Evolutionary conservation across 495 filamentous ascomycete species (phyloP).

Genomic region (Podospora anserina): DNA sequence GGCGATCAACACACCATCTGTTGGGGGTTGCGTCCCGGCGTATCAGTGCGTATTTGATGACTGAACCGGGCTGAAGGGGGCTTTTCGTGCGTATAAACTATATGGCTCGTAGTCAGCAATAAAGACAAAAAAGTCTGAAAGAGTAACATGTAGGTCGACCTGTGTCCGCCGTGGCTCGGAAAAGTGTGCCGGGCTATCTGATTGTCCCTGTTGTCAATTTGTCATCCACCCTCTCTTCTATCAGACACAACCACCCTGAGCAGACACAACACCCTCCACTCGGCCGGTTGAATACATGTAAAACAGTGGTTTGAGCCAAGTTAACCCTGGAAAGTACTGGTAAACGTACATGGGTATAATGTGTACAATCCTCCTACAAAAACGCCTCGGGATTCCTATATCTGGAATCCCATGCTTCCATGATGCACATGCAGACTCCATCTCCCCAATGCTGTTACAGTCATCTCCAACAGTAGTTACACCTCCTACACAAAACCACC

Average conservation of each 20-base stretch:
- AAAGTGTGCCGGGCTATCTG: not conserved
- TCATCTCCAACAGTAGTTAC: not conserved
- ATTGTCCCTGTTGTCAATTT: not conserved
- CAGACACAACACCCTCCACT: not conserved
- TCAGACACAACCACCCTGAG: not conserved
- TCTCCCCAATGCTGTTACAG: not conserved
- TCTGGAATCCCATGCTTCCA: not conserved
- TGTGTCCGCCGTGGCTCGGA: not conserved
- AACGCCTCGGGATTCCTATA: not conserved
- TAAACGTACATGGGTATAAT: not conserved
- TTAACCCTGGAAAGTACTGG: not conserved
- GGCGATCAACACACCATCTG: not conserved
- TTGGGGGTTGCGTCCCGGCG: not conserved
- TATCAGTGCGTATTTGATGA: not conserved
- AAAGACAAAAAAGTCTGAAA: not conserved
- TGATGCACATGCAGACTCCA: not conserved
- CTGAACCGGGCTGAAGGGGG: too few relatives aligned
- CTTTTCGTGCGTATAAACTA: not conserved
- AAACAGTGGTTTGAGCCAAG: not conserved
- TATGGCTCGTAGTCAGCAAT: conserved; percentile 32
- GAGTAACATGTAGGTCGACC: not conserved
- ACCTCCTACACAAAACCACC: not conserved
- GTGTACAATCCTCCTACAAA: not conserved
- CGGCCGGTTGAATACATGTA: not conserved
- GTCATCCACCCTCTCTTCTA: not conserved